These are phyloP conservation scores for Tuber indicum DNA, from an alignment of 495 filamentous ascomycete genomes.

Conservation along the genomic window DNA sequence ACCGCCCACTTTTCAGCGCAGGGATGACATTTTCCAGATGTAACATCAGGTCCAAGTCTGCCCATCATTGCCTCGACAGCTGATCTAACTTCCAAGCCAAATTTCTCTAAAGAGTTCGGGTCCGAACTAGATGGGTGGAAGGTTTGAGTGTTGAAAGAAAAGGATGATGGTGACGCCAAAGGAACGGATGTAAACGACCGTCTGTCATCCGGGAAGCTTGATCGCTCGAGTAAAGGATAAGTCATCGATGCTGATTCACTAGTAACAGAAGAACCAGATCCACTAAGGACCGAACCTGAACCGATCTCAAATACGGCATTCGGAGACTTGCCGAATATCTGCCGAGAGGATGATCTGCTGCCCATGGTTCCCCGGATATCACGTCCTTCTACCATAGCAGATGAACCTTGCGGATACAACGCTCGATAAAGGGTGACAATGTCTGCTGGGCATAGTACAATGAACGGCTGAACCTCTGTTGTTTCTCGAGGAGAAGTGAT, in stretches of 20 bases:
- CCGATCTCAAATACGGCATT: conserved; percentile 40
- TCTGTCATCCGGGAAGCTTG: conserved; percentile 37
- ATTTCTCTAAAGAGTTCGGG: conserved; percentile 42
- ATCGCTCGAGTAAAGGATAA: conserved; percentile 55
- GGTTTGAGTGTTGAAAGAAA: conserved; percentile 38
- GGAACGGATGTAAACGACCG: conserved; percentile 41
- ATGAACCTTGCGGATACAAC: conserved; percentile 53
- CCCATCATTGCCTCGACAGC: conserved; percentile 62
- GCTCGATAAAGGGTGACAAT: conserved; percentile 63
- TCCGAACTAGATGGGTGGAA: conserved; percentile 17
- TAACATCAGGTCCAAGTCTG: conserved; percentile 54
- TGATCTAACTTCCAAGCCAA: conserved; percentile 47
- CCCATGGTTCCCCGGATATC: conserved; percentile 35
- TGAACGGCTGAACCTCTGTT: conserved; percentile 62
- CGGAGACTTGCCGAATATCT: conserved; percentile 38
- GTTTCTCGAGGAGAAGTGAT: conserved; percentile 66
- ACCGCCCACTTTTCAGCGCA: conserved; percentile 69
- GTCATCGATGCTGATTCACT: conserved; percentile 62
- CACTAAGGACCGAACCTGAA: conserved; percentile 57
- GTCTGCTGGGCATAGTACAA: conserved; percentile 69
- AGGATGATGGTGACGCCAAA: conserved; percentile 29
- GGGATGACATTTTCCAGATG: conserved; percentile 60
- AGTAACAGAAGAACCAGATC: conserved; percentile 57
- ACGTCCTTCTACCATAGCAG: conserved; percentile 31
- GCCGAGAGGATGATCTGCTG: conserved; percentile 37